These are phyloP conservation scores for Vaucheria bursata DNA, from an alignment of 352 stramenopile genomes.

Conservation along the genomic window DNA sequence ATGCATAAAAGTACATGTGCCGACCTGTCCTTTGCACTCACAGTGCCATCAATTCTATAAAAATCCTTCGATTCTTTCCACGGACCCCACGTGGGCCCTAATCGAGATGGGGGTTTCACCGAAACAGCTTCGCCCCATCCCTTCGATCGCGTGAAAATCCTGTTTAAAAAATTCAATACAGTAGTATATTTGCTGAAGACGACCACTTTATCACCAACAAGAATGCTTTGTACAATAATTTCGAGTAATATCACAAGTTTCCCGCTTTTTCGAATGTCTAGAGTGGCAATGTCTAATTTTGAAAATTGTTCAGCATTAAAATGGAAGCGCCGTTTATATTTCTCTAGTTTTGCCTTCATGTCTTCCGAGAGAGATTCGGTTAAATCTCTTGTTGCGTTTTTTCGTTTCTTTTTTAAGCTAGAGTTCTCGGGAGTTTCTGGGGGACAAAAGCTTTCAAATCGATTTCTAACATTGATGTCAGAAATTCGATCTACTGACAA, in stretches of 20 bases:
- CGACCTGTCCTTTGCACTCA: slow-evolving; percentile 23
- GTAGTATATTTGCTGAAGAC: slow-evolving; percentile 32
- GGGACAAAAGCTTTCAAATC: too few species aligned
- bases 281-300: slow-evolving; percentile 7
- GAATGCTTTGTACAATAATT: slow-evolving; percentile 31
- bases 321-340: too few species aligned
- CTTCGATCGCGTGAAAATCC: slow-evolving; percentile 19
- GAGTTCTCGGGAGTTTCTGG: too few species aligned
- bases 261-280: slow-evolving; percentile 21
- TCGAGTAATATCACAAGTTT: slow-evolving; percentile 16
- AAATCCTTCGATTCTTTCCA: slow-evolving; percentile 25
- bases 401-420: too few species aligned
- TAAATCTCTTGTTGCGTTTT: too few species aligned
- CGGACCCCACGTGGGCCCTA: slow-evolving; percentile 15
- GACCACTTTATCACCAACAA: slow-evolving; percentile 30
- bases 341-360: too few species aligned
- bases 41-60: slow-evolving; percentile 33
- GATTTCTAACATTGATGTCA: too few species aligned
- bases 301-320: too few species aligned
- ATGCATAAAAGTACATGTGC: too few species aligned
- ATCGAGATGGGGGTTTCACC: not conserved
- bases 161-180: slow-evolving; percentile 31
- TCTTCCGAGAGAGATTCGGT: too few species aligned
- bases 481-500: too few species aligned
- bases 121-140: slow-evolving; percentile 27